These are phyloP conservation scores for Lachancea lanzarotensis DNA, from an alignment of 805 yeast species.

Conservation along the genomic window DNA sequence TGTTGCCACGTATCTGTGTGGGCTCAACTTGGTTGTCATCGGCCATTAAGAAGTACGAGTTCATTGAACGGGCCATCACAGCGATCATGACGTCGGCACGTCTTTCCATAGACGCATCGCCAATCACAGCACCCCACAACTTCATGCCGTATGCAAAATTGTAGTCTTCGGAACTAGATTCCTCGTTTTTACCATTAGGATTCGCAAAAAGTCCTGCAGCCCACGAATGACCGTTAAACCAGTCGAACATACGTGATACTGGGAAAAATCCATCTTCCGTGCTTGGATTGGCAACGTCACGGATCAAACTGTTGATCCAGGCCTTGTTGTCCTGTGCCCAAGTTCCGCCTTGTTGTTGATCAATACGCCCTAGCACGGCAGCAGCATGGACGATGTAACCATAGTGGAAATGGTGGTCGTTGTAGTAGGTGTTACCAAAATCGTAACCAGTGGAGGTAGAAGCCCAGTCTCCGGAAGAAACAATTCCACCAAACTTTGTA, in stretches of 20 bases:
- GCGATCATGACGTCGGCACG: slow-evolving; percentile 56
- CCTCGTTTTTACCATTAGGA: slow-evolving; percentile 68
- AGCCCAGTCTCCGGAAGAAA: slow-evolving; percentile 40
- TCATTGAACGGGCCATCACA: slow-evolving; percentile 48
- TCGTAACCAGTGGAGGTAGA: slow-evolving; percentile 43
- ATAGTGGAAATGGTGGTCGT: slow-evolving; percentile 85
- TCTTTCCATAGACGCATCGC: slow-evolving; percentile 45
- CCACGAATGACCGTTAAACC: slow-evolving; percentile 70
- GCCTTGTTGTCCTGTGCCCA: slow-evolving; percentile 45
- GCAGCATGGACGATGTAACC: slow-evolving; percentile 82
- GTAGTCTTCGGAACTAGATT: slow-evolving; percentile 65
- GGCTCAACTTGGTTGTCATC: slow-evolving; percentile 49
- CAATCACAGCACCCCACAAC: slow-evolving; percentile 57
- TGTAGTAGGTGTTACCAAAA: slow-evolving; percentile 71
- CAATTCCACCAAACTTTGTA: slow-evolving; percentile 48
- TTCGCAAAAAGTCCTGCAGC: slow-evolving; percentile 60
- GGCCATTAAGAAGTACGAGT: slow-evolving; percentile 45
- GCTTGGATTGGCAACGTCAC: slow-evolving; percentile 65
- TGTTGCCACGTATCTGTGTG: slow-evolving; percentile 43
- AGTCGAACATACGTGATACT: slow-evolving; percentile 58
- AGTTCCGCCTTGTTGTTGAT: slow-evolving; percentile 42
- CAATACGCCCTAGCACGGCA: slow-evolving; percentile 67
- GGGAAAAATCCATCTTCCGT: slow-evolving; percentile 52
- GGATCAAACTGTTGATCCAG: slow-evolving; percentile 54
- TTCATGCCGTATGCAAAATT: slow-evolving; percentile 63